These are phyloP conservation scores for Microbotryomycetes sp. DNA, from an alignment of 1,284 basidiomycete species.

Conservation along the genomic window DNA sequence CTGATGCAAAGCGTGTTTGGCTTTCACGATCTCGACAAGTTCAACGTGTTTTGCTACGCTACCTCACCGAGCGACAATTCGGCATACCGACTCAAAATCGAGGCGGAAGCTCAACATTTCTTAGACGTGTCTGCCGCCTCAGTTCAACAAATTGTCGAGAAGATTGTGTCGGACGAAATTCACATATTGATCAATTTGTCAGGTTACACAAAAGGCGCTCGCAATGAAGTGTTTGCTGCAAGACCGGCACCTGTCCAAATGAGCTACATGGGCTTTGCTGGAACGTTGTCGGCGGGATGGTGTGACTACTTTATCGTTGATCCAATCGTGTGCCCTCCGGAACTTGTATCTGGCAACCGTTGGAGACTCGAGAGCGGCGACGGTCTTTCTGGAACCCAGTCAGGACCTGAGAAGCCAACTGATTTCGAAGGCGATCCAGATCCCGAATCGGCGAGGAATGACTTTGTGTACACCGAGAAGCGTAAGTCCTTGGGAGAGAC, in stretches of 20 bases:
- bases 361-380: constrained; percentile 41
- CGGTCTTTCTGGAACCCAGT: constrained; percentile 26
- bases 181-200: constrained; percentile 45
- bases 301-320: constrained; percentile 56
- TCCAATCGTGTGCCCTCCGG: constrained; percentile 51
- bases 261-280: constrained; percentile 55
- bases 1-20: constrained; percentile 58
- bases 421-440: constrained; percentile 50
- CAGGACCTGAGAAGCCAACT: constrained; percentile 28
- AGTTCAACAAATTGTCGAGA: constrained; percentile 47
- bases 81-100: constrained; percentile 52
- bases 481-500: constrained; percentile 47
- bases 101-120: constrained; percentile 49
- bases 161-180: constrained; percentile 51
- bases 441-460: constrained; percentile 49
- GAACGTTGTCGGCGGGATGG: constrained; percentile 55
- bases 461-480: constrained; percentile 52
- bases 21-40: constrained; percentile 49
- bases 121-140: constrained; percentile 52
- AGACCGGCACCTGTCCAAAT: constrained; percentile 56
- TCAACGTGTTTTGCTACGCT: constrained; percentile 54
- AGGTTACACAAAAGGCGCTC: constrained; percentile 60
- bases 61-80: constrained; percentile 54
- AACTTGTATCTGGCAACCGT: constrained; percentile 46
- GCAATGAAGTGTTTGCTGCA: constrained; percentile 58